Percentiles rank a stretch among this genome's conserved stretches.
Conservation (phyloP, 176 grass and related monocot genomes). For the Poa pratensis region DNA sequence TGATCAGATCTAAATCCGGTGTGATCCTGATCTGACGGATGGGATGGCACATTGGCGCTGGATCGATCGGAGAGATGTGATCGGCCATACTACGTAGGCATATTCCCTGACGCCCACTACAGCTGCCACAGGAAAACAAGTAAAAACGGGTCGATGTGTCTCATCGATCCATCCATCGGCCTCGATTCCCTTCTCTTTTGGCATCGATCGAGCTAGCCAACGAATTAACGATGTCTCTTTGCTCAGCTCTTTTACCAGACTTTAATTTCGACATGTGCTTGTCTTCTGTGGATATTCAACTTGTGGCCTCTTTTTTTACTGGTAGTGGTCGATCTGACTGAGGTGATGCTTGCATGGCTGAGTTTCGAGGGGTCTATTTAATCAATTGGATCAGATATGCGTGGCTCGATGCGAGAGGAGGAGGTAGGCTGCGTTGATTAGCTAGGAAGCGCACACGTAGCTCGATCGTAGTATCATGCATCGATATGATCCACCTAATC, state of each 20-base stretch:
- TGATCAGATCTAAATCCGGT: not conserved
- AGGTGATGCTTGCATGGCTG: not conserved
- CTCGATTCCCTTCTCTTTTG: conserved; percentile 26
- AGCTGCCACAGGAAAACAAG: not conserved
- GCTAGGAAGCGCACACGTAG: conserved; percentile 8
- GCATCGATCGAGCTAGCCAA: not conserved
- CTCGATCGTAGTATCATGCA: not conserved
- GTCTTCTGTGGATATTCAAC: not conserved
- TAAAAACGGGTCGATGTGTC: not conserved
- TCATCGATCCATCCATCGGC: not conserved
- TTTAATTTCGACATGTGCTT: not conserved
- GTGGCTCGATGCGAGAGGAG: not conserved
- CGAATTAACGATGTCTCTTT: too few relatives aligned
- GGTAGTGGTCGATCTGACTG: too few relatives aligned
- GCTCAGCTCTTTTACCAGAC: too few relatives aligned
- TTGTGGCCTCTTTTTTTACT: not conserved
- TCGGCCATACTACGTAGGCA: conserved; percentile 11
- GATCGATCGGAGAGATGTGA: conserved; percentile 9
- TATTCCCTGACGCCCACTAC: conserved; percentile 13
- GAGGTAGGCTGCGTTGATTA: not conserved
- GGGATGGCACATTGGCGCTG: conserved; percentile 2
- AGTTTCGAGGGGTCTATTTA: not conserved
- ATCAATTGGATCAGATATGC: not conserved
- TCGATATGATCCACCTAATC: not conserved
- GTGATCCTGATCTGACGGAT: conserved; percentile 38